These are phyloP conservation scores for Jimgerdemannia lactiflua DNA, from an alignment of 192 early-diverging fungal genomes.

Conservation along the genomic window DNA sequence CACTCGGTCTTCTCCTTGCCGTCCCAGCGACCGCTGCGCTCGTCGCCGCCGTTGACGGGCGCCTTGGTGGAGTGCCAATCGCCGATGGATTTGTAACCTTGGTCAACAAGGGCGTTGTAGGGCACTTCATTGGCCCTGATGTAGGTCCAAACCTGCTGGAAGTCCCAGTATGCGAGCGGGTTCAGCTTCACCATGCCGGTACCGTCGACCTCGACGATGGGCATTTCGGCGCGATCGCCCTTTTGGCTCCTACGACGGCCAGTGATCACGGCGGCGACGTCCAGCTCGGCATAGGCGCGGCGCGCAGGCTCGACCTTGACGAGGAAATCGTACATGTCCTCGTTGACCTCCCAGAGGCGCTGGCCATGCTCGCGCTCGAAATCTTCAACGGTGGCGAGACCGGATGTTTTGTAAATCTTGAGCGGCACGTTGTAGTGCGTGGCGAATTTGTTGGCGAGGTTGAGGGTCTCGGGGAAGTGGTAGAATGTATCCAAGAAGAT, in stretches of 20 bases:
- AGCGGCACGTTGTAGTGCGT: conserved; percentile 66
- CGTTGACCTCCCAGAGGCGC: conserved; percentile 80
- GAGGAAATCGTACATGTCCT: conserved; percentile 81
- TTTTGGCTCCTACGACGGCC: conserved; percentile 87
- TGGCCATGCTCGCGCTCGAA: conserved; percentile 76
- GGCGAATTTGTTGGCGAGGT: conserved; percentile 66
- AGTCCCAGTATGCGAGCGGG: conserved; percentile 89
- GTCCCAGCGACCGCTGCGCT: conserved; percentile 88
- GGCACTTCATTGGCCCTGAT: conserved; percentile 82
- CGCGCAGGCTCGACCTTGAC: conserved; percentile 94
- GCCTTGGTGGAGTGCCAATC: conserved; percentile 89
- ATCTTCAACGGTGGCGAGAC: conserved; percentile 53
- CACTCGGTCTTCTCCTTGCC: conserved; percentile 91
- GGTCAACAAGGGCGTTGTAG: conserved; percentile 86
- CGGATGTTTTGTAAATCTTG: conserved; percentile 73
- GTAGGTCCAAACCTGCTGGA: conserved; percentile 86
- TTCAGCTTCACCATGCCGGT: conserved; percentile 89
- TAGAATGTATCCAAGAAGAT: conserved; percentile 96
- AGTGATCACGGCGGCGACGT: conserved; percentile 81
- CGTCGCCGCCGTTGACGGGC: conserved; percentile 65
- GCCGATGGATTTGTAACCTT: conserved; percentile 90
- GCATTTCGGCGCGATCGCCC: conserved; percentile 74
- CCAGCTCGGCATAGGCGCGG: conserved; percentile 76
- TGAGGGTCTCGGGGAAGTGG: conserved; percentile 91
- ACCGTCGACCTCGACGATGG: conserved; percentile 81